These are phyloP conservation scores for Colletotrichum echinochloae DNA, from an alignment of 2,329 filamentous ascomycete genomes.

Conservation along the genomic window DNA sequence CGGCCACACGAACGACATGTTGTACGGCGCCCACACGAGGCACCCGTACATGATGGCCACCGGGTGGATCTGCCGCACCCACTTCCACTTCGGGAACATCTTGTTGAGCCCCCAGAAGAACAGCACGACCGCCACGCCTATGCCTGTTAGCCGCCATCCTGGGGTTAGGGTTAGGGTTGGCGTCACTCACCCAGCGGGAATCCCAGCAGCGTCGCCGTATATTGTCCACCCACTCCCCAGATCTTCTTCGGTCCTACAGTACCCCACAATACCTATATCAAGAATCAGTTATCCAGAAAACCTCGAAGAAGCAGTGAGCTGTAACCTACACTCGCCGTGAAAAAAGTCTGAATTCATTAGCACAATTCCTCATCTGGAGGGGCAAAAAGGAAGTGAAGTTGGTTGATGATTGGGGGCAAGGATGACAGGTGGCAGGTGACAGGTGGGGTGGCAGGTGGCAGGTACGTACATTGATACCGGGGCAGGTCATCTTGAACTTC, in stretches of 20 bases:
- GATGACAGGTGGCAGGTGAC: no score
- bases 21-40: slow-evolving; percentile 58
- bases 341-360: no score
- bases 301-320: no score
- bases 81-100: slow-evolving; percentile 47
- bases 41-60: slow-evolving; percentile 56
- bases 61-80: slow-evolving; percentile 56
- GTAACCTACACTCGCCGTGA: no score
- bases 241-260: slow-evolving; percentile 54
- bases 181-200: slow-evolving; percentile 55
- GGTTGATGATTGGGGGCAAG: no score
- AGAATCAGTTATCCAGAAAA: no score
- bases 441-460: no score
- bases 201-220: slow-evolving; percentile 51
- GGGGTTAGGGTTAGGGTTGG: not conserved
- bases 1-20: slow-evolving; percentile 61
- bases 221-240: slow-evolving; percentile 52
- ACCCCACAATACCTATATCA: slow-evolving; percentile 57
- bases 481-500: slow-evolving; percentile 53
- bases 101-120: slow-evolving; percentile 52
- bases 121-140: slow-evolving; percentile 48
- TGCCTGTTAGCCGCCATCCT: no score
- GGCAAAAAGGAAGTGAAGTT: no score
- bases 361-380: no score
- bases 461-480: slow-evolving; percentile 49